Percentiles rank a stretch among this genome's conserved stretches.
phyloP scores from a whole-genome alignment of 1,284 basidiomycete genomes.

The Apiotrichum siamense region DNA sequence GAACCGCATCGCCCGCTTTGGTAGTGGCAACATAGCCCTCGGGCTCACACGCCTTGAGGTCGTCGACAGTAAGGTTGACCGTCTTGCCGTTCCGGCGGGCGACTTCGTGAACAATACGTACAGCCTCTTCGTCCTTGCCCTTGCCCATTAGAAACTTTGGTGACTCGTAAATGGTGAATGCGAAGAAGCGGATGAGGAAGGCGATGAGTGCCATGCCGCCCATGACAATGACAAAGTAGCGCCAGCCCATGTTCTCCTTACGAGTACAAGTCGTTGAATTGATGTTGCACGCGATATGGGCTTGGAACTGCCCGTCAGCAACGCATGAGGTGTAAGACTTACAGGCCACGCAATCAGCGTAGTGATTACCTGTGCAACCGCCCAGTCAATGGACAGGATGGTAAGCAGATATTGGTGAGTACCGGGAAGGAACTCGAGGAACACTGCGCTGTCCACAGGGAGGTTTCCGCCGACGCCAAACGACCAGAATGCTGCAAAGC shows the following conservation, averaged over 20 bases:
- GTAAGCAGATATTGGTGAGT: slow-evolving; percentile 56
- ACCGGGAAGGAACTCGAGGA: slow-evolving; percentile 56
- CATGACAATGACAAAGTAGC: slow-evolving; percentile 54
- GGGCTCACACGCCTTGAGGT: slow-evolving; percentile 46
- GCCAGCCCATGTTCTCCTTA: slow-evolving; percentile 34
- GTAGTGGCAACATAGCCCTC: slow-evolving; percentile 15
- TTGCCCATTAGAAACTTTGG: slow-evolving; percentile 52
- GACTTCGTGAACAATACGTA: slow-evolving; percentile 50
- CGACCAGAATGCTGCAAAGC: slow-evolving; percentile 57
- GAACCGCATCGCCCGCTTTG: slow-evolving; percentile 21
- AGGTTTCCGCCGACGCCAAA: slow-evolving; percentile 60
- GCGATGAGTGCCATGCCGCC: slow-evolving; percentile 51
- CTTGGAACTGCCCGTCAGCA: slow-evolving; percentile 15
- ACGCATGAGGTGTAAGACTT: not conserved
- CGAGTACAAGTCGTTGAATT: slow-evolving; percentile 15
- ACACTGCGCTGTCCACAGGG: slow-evolving; percentile 57
- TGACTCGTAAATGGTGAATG: slow-evolving; percentile 55
- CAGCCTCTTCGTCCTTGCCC: slow-evolving; percentile 57
- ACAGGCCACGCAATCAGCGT: slow-evolving; percentile 31
- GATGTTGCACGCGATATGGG: slow-evolving; percentile 19
- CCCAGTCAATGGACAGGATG: slow-evolving; percentile 61
- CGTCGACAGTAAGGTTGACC: slow-evolving; percentile 52
- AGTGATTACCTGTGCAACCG: slow-evolving; percentile 50
- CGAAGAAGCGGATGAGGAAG: slow-evolving; percentile 39
- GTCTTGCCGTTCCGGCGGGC: slow-evolving; percentile 54